phyloP scores from a whole-genome alignment of 1,139 yeast genomes.

The Chernovozyma aurita region DNA sequence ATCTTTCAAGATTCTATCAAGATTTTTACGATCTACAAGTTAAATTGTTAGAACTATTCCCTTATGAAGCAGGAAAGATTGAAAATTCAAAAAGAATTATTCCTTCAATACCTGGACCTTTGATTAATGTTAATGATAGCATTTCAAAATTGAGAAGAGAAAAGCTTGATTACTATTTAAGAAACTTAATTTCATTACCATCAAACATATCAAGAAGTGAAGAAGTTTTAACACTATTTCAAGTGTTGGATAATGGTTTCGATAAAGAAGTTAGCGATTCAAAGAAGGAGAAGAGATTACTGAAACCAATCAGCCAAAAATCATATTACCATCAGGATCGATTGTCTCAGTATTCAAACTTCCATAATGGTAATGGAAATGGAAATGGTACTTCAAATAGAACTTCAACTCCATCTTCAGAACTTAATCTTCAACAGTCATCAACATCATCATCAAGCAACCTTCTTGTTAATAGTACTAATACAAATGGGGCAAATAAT shows the following conservation, averaged over 20 bases:
- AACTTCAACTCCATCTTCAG: conserved; percentile 21
- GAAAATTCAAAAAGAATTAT: conserved; percentile 68
- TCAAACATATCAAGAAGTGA: conserved; percentile 66
- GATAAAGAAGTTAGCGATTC: conserved; percentile 42
- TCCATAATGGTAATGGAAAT: conserved; percentile 13
- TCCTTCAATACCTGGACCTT: conserved; percentile 96
- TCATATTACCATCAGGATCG: conserved; percentile 43
- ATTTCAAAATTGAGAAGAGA: conserved; percentile 81
- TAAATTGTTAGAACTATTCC: conserved; percentile 75
- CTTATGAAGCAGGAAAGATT: conserved; percentile 88
- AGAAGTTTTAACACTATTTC: conserved; percentile 70
- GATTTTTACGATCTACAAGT: conserved; percentile 96
- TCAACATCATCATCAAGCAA: conserved; percentile 14
- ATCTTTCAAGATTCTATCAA: conserved; percentile 85
- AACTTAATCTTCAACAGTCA: conserved; percentile 15
- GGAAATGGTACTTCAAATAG: conserved; percentile 2
- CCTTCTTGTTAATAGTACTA: conserved; percentile 2
- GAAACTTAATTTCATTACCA: conserved; percentile 72
- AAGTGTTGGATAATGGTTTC: conserved; percentile 56
- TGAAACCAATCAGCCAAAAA: conserved; percentile 38
- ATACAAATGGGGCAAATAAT: background rate
- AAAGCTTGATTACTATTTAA: conserved; percentile 79
- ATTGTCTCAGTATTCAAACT: conserved; percentile 37
- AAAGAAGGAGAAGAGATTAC: conserved; percentile 20
- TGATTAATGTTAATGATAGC: conserved; percentile 85